These are phyloP conservation scores for Pichia eremophila DNA, from an alignment of 805 yeast genomes.

Conservation along the genomic window DNA sequence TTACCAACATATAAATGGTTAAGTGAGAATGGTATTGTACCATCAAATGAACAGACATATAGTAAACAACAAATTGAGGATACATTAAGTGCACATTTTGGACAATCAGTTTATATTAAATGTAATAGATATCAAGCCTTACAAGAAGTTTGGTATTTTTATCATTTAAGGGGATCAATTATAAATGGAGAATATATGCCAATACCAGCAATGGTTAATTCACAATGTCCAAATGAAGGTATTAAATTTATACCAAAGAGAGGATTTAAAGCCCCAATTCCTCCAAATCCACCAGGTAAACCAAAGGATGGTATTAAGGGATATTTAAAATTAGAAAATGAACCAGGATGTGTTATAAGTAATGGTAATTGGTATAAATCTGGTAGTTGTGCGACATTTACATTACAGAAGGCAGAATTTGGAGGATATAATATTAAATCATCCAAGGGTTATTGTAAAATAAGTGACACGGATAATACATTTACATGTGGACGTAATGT, in stretches of 20 bases:
- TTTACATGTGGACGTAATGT: slow-evolving; percentile 24
- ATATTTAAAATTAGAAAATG: slow-evolving; percentile 37
- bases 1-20: slow-evolving; percentile 65
- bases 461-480: slow-evolving; percentile 25
- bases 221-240: slow-evolving; percentile 62
- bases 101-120: slow-evolving; percentile 48
- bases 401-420: slow-evolving; percentile 44
- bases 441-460: slow-evolving; percentile 66
- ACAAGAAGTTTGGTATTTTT: slow-evolving; percentile 74
- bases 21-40: slow-evolving; percentile 59
- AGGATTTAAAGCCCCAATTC: slow-evolving; percentile 21
- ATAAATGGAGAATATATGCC: slow-evolving; percentile 55
- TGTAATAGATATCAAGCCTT: slow-evolving; percentile 47
- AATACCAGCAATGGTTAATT: slow-evolving; percentile 45
- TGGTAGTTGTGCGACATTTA: slow-evolving; percentile 82
- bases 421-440: slow-evolving; percentile 69
- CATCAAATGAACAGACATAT: slow-evolving; percentile 49
- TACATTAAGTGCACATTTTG: slow-evolving; percentile 43
- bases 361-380: slow-evolving; percentile 76
- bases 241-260: slow-evolving; percentile 66
- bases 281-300: slow-evolving; percentile 26
- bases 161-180: slow-evolving; percentile 65
- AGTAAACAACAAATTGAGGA: slow-evolving; percentile 43
- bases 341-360: slow-evolving; percentile 70
- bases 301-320: slow-evolving; percentile 41